These are phyloP conservation scores for Abrus precatorius DNA, from an alignment of 306 rosid genomes.

Conservation along the genomic window DNA sequence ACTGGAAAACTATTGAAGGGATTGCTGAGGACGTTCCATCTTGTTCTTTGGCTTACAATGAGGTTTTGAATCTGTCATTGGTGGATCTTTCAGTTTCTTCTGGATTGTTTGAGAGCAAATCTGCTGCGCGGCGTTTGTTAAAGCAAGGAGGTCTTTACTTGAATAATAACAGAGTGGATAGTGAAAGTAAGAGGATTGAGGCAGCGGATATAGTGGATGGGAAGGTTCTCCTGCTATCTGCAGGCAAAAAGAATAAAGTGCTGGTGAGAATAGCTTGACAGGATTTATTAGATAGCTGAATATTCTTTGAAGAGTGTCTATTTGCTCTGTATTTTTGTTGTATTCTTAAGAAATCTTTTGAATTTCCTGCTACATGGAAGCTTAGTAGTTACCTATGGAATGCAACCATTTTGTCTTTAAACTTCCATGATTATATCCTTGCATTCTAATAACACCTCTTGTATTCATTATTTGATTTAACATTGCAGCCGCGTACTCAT, in stretches of 20 bases:
- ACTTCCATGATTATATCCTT: conserved; percentile 7
- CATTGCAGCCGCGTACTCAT: neutral
- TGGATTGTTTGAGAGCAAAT: conserved; percentile 88
- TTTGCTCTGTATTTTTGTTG: conserved; percentile 40
- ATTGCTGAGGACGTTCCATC: conserved; percentile 89
- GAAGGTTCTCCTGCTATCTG: conserved; percentile 86
- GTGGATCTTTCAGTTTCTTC: conserved; percentile 89
- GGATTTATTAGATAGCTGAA: conserved; percentile 27
- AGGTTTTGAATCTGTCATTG: conserved; percentile 67
- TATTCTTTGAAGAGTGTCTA: conserved; percentile 45
- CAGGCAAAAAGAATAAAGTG: conserved; percentile 97
- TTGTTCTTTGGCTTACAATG: conserved; percentile 75
- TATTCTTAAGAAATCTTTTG: conserved; percentile 15
- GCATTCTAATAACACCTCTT: conserved; percentile 25
- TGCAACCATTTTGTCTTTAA: conserved; percentile 13
- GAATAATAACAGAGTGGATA: conserved; percentile 81
- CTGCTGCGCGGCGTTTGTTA: conserved; percentile 87
- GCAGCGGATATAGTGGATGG: conserved; percentile 86
- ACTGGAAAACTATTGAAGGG: conserved; percentile 86
- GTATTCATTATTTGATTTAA: conserved; percentile 6
- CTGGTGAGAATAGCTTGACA: conserved; percentile 73
- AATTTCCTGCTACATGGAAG: conserved; percentile 29
- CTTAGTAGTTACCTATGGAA: neutral
- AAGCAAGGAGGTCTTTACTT: conserved; percentile 97
- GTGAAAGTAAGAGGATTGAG: conserved; percentile 73